A percentile compares a stretch with the other conserved stretches of the same genome.
phyloP scores from a whole-genome alignment of 805 yeast species.

The Pichia cephalocereana region DNA sequence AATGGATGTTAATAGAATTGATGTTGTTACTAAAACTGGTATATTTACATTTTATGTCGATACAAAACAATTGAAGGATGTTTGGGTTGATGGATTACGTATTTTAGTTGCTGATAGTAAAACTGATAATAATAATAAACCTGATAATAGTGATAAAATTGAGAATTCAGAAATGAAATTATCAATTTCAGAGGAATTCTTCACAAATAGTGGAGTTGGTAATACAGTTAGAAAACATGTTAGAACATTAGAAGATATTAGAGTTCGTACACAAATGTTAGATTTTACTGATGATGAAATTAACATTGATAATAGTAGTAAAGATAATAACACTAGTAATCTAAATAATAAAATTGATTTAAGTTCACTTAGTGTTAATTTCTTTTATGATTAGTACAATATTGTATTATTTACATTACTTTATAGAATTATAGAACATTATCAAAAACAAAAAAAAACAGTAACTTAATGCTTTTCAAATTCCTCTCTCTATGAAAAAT shows the following conservation, averaged over 20 bases:
- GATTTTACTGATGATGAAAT: constrained; percentile 25
- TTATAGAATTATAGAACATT: no score
- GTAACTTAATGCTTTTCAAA: no score
- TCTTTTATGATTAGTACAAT: not conserved
- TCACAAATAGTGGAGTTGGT: constrained; percentile 2
- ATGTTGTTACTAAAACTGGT: constrained; percentile 11
- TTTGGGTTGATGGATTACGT: constrained; percentile 75
- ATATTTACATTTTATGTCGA: constrained; percentile 59
- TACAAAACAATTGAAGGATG: constrained; percentile 54
- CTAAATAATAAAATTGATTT: not conserved
- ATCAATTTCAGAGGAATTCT: constrained; percentile 7
- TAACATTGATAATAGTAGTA: constrained; percentile 8
- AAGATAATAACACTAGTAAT: constrained; percentile 5
- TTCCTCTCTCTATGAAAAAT: not conserved
- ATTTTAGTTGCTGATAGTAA: constrained; percentile 32
- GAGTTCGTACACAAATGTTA: constrained; percentile 41
- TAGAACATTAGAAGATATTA: constrained; percentile 33
- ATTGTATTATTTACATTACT: no score
- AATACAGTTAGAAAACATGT: constrained; percentile 32
- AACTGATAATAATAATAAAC: constrained; percentile 21
- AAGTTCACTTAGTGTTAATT: not conserved
- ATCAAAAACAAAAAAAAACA: no score
- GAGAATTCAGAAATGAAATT: not conserved
- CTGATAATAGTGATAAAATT: no score
- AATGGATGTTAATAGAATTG: constrained; percentile 21